Evolutionary conservation across 805 yeast genomes (phyloP), one percentile per base, ranked within the genome.

Genomic region (Yarrowia yakushimensis): DNA sequence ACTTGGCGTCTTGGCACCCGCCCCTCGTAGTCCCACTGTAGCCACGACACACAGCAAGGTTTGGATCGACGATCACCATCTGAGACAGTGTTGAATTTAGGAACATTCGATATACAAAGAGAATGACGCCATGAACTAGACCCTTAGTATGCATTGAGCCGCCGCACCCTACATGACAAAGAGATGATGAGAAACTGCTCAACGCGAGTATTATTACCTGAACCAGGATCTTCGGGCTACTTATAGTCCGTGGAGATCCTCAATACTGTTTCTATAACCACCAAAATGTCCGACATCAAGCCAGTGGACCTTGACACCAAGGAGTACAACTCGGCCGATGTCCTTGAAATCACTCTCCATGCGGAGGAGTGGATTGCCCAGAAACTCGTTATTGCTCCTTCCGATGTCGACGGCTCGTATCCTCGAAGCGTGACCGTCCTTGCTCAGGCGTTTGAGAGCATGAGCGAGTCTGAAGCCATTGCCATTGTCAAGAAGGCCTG

Each of bases 401-500:
- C 36, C 6, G 59, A 52, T 4, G 11, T 23, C 1, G 59, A 52
- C 10, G 59, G 59, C 22, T 36, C 59, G 0, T 52, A 52, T 9
- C 43, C 59, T 2, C 31, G 33, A 17, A 66, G 66, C 36, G 48
- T 69, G 22, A 69, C 75, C 17, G 79, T 73, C 66, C 76, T 81
- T 73, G 71, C 78, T 62, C 77, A 75, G 25, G 78, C 77, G 64
- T 73, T 77, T 50, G 75, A 72, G 25, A 66, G 66, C 36, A 66
- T 78, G 66, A 55, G 74, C 2, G 67, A 66, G 15, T 77, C 73
- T 1, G 81, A 79, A 31, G 77, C 83, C 0, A 33, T 76, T 0
- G 72, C 71, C 7, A 75, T 81, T 34, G 69, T 84, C 45, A 67
- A 70, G 28, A 71, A 74, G 17, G 78, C 81, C 4, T 64, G 77